Evolutionary conservation across 768 basidiomycete species (phyloP), one percentile per base, ranked within the genome.

Genomic region (Kwoniella heveanensis): DNA sequence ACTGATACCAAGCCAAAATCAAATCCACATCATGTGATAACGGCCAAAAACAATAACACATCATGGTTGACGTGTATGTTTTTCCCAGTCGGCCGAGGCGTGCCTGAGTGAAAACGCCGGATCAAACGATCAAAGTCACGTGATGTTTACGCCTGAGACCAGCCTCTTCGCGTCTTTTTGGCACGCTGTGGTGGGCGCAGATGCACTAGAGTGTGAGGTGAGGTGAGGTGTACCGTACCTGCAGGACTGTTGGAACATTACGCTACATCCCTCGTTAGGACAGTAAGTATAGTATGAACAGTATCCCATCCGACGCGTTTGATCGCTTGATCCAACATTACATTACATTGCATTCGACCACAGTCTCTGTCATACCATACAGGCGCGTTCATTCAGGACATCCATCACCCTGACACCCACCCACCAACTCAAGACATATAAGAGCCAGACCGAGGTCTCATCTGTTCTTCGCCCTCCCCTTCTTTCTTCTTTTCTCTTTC

Each of bases 21-120:
- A 55, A 50, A 7, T 17, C 57, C 57, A 52, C 32, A 26, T 60
- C 58, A 60, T 54, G 39, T 25, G 52, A 29, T 47, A 47, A 47
- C 26, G 22, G n/a, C 6, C 0, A 5, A 21, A 24, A 57, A 39
- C 7, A 64, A 64, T 39, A n/a, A 55, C 62, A 64, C 29, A 44
- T 64, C 62, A 64, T 36, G 62, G 62, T 64, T 64, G 62, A 64
- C 62, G 54, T 52, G 49, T 30, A 55, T 37, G 7, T 54, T 50
- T 21, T 8, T 17, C n/a, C 22, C 29, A 51, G 49, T 46, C 51
- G 59, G 52, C 61, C 47, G 57, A 46, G 17, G 37, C 30, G 48
- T 27, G 2, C 39, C 39, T 44, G 39, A 44, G 19, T 9, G 17
- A 44, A 44, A 44, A 44, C 48, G 48, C 48, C 58, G 53, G 37